Percentiles rank a stretch among this genome's conserved stretches.
These are phyloP conservation scores for Begonia masoniana DNA, from an alignment of 306 rosid genomes.

Conservation along the genomic window DNA sequence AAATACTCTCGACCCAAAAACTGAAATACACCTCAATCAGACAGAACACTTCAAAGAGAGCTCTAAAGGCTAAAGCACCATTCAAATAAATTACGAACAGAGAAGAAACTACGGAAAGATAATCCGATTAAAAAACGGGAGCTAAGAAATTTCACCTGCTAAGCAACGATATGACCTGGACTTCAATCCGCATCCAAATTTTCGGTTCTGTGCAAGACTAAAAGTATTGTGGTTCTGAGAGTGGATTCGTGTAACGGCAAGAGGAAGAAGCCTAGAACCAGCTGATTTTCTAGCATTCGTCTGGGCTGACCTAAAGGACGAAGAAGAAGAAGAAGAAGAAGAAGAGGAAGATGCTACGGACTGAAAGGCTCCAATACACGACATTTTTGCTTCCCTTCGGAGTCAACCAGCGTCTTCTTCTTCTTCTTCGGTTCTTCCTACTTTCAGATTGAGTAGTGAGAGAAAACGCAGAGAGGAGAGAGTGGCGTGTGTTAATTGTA, in stretches of 20 bases:
- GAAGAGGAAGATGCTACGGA: constrained; percentile 12
- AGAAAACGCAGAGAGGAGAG: no score
- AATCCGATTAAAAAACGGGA: neutral
- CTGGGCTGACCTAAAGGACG: constrained; percentile 11
- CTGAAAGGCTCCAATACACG: constrained; percentile 24
- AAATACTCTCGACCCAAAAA: neutral
- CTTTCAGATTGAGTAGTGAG: no score
- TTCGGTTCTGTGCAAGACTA: constrained; percentile 4
- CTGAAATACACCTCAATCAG: neutral
- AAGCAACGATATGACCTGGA: constrained; percentile 40
- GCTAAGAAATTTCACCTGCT: constrained; percentile 33
- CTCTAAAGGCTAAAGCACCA: neutral
- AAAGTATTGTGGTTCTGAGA: constrained; percentile 8
- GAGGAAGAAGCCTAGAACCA: constrained; percentile 11
- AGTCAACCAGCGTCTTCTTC: no score
- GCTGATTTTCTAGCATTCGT: neutral
- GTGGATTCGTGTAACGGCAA: constrained; percentile 16
- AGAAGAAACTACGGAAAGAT: neutral
- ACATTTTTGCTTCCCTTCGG: constrained; percentile 14
- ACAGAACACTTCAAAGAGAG: neutral
- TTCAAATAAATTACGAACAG: neutral
- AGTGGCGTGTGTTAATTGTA: no score
- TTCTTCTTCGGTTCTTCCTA: no score
- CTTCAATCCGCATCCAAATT: constrained; percentile 15
- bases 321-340: no score